Evolutionary conservation across 2,329 filamentous ascomycete species (phyloP), one percentile per base, ranked within the genome.

Genomic region (Chaetomiaceae sp.): DNA sequence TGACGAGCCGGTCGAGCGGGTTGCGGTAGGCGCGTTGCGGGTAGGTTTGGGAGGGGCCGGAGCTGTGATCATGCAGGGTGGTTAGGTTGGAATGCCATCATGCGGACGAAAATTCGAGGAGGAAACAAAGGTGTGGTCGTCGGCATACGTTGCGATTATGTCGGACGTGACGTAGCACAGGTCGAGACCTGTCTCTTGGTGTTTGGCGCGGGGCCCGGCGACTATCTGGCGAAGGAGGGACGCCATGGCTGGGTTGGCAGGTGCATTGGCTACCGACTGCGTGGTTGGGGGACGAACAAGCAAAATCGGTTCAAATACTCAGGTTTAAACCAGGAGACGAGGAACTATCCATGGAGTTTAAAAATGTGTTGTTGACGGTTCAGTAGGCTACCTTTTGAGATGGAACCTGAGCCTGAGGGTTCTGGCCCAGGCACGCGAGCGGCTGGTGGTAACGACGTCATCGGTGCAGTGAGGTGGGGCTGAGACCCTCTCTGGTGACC

Each of bases 21-120:
- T 95, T 98, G 61, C 93, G 87, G 68, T 97, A 98, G 50, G 88
- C 89, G 53, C 86, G 82, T 63, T 95, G 84, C 0, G 93, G 91
- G 62, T 94, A 96, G 15, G 87, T 89, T 52, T 86, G 84, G 14
- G 84, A 88, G 1, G 93, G 93, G 5, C 93, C 91, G 6, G 91
- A 97, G 32, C 90, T 95, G 30, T 27, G 6, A n/a, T n/a, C n/a
- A n/a, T n/a, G n/a, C n/a, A n/a, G n/a, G n/a, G n/a, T n/a, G n/a
- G n/a, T n/a, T n/a, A n/a, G n/a, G n/a, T n/a, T n/a, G n/a, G n/a
- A n/a, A n/a, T n/a, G n/a, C n/a, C n/a, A n/a, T n/a, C n/a, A n/a
- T n/a, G n/a, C n/a, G n/a, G n/a, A n/a, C n/a, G n/a, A n/a, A n/a
- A n/a, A 22, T 15, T 51, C 19, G 3, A 10, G 32, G 32, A 12